Evolutionary conservation across 2,329 filamentous ascomycete species (phyloP).

Genomic region (Colletotrichum sp.): DNA sequence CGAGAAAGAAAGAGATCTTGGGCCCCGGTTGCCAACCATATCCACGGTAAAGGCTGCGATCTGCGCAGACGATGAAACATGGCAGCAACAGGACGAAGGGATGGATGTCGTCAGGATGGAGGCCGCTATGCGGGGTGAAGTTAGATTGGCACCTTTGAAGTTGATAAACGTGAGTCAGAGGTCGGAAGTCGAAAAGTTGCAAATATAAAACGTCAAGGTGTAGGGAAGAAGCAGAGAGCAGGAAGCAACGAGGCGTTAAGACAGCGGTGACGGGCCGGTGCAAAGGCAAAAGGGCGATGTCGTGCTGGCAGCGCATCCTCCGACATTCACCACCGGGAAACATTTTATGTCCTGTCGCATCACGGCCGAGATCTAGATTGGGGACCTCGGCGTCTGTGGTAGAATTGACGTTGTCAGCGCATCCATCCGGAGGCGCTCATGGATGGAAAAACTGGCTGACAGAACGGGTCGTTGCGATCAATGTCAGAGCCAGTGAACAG

Average conservation of each 20-base stretch:
- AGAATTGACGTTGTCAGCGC: not conserved
- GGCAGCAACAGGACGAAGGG: not conserved
- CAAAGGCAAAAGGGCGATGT: not conserved
- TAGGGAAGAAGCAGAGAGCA: not conserved
- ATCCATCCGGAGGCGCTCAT: not conserved
- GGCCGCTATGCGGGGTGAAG: not conserved
- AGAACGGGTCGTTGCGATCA: not conserved
- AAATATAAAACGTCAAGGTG: not conserved
- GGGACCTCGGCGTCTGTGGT: not conserved
- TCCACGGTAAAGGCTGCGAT: not conserved
- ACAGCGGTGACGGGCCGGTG: not conserved
- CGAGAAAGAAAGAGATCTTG: not conserved
- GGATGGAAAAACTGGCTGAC: not conserved
- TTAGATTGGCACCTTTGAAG: not conserved
- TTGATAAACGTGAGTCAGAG: not conserved
- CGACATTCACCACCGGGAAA: accelerated
- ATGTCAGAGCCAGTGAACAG: not conserved
- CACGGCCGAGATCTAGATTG: not conserved
- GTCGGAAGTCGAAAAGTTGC: not conserved
- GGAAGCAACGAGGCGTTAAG: not conserved
- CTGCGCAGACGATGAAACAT: not conserved
- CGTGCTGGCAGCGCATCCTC: not conserved
- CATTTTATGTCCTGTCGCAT: not conserved
- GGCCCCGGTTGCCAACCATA: not conserved
- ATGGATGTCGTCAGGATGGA: not conserved